Conservation (phyloP, 2,329 filamentous ascomycete species). For the Phoma sp. region DNA sequence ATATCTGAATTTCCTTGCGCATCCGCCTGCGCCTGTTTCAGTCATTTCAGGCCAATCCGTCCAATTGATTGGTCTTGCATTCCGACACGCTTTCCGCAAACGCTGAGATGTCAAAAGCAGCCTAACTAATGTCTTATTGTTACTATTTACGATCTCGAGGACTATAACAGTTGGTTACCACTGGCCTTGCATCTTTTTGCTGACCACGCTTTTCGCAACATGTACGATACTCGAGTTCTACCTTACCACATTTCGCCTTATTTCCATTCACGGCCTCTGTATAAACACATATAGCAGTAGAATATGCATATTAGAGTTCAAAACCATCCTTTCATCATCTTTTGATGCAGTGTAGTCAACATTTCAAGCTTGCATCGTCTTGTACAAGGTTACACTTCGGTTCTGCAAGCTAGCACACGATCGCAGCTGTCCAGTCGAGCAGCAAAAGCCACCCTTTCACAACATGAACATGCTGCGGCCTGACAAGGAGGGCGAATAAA, state of each 20-base stretch:
- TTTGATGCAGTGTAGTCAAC: constrained; percentile 8
- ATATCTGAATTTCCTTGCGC: constrained; percentile 17
- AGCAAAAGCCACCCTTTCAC: constrained; percentile 22
- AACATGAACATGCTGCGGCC: constrained; percentile 33
- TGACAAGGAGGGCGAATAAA: constrained; percentile 27
- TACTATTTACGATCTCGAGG: constrained; percentile 41
- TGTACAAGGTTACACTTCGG: constrained; percentile 32
- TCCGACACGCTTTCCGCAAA: constrained; percentile 37
- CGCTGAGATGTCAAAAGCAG: constrained; percentile 40
- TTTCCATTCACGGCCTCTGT: constrained; percentile 45
- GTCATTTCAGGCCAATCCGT: constrained; percentile 24
- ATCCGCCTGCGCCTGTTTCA: constrained; percentile 13
- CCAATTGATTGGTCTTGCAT: constrained; percentile 26
- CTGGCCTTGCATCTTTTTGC: constrained; percentile 7
- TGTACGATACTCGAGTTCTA: constrained; percentile 44
- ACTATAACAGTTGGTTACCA: constrained; percentile 23
- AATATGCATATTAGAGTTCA: constrained; percentile 39
- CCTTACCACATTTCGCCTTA: constrained; percentile 24
- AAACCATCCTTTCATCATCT: constrained; percentile 24
- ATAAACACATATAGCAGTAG: constrained; percentile 45
- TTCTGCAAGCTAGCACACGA: constrained; percentile 35
- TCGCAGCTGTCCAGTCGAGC: constrained; percentile 32
- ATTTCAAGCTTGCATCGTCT: constrained; percentile 18
- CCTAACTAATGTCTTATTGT: constrained; percentile 48
- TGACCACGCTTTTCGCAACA: constrained; percentile 23